A percentile compares a stretch with the other conserved stretches of the same genome.
These are phyloP conservation scores for Pseudoneurospora amorphoporcata DNA, from an alignment of 495 filamentous ascomycete genomes.

Conservation along the genomic window DNA sequence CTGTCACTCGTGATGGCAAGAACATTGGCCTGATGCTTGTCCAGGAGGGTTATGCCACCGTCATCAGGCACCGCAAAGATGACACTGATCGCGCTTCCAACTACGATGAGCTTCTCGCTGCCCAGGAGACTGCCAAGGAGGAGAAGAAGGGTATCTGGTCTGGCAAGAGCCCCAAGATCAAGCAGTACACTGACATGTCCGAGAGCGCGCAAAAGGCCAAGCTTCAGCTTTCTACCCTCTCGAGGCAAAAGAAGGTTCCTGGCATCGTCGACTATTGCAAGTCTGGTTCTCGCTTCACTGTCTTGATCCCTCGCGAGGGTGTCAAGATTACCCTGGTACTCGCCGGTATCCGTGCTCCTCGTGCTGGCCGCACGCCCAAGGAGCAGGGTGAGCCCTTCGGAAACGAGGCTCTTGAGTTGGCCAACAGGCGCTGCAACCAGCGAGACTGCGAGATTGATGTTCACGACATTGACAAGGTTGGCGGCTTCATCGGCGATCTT, in stretches of 20 bases:
- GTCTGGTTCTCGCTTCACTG: slow-evolving; percentile 84
- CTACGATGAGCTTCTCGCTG: slow-evolving; percentile 84
- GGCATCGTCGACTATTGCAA: slow-evolving; percentile 96
- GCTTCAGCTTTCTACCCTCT: slow-evolving; percentile 74
- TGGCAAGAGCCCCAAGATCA: slow-evolving; percentile 67
- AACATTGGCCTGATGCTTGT: slow-evolving; percentile 79
- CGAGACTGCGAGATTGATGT: slow-evolving; percentile 95
- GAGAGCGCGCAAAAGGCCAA: slow-evolving; percentile 92
- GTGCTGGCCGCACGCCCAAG: slow-evolving; percentile 68
- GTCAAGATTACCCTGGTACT: slow-evolving; percentile 93
- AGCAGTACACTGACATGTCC: slow-evolving; percentile 77
- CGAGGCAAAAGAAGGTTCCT: slow-evolving; percentile 84
- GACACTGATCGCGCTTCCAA: slow-evolving; percentile 86
- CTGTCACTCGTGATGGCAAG: slow-evolving; percentile 70
- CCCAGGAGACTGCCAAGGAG: slow-evolving; percentile 78
- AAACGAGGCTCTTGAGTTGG: slow-evolving; percentile 85
- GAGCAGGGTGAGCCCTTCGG: slow-evolving; percentile 91
- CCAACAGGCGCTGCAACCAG: slow-evolving; percentile 79
- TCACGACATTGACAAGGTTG: slow-evolving; percentile 88
- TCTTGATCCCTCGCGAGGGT: slow-evolving; percentile 86
- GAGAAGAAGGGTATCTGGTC: slow-evolving; percentile 89
- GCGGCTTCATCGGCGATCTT: slow-evolving; percentile 92
- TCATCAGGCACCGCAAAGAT: slow-evolving; percentile 86
- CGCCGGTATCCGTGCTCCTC: slow-evolving; percentile 85
- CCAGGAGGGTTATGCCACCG: slow-evolving; percentile 83